A percentile compares a stretch with the other conserved stretches of the same genome.
Conservation (phyloP, 2,329 filamentous ascomycete species). For the Teratosphaeria pseudoeucalypti region DNA sequence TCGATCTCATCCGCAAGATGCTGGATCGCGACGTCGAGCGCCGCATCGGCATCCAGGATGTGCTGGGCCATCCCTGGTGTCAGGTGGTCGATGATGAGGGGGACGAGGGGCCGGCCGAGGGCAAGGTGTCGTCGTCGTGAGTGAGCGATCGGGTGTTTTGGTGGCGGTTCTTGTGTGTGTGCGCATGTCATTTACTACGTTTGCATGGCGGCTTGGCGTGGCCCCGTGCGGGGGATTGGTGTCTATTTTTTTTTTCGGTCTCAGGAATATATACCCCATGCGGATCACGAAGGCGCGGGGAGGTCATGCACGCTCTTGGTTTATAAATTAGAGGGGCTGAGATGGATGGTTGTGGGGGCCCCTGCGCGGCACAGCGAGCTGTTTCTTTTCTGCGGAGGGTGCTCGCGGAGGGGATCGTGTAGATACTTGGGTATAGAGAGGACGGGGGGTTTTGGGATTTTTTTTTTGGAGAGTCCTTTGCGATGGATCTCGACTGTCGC, state of each 20-base stretch:
- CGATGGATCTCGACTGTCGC: too few relatives aligned
- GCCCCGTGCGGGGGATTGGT: not conserved
- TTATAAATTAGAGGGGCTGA: not conserved
- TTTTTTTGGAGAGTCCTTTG: too few relatives aligned
- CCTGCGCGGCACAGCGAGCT: not conserved
- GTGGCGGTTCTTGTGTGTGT: not conserved
- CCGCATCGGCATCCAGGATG: slow-evolving; percentile 75
- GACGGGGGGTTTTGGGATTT: not conserved
- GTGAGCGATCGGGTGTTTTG: not conserved
- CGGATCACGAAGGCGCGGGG: not conserved
- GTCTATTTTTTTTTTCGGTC: too few relatives aligned
- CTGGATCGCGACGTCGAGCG: slow-evolving; percentile 78
- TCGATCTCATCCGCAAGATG: slow-evolving; percentile 85
- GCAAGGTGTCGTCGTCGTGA: not conserved
- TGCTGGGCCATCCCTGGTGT: slow-evolving; percentile 77
- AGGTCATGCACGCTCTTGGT: not conserved
- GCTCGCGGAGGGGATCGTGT: not conserved
- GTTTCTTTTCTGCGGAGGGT: too few relatives aligned
- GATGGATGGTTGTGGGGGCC: too few relatives aligned
- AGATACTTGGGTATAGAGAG: not conserved
- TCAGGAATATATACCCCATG: not conserved
- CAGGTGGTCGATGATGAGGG: not conserved
- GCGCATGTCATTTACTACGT: not conserved
- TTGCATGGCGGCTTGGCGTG: not conserved
- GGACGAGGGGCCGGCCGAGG: not conserved